Percentiles rank a stretch among this genome's conserved stretches.
These are phyloP conservation scores for Boletus rubescentipes DNA, from an alignment of 768 basidiomycete genomes.

Conservation along the genomic window DNA sequence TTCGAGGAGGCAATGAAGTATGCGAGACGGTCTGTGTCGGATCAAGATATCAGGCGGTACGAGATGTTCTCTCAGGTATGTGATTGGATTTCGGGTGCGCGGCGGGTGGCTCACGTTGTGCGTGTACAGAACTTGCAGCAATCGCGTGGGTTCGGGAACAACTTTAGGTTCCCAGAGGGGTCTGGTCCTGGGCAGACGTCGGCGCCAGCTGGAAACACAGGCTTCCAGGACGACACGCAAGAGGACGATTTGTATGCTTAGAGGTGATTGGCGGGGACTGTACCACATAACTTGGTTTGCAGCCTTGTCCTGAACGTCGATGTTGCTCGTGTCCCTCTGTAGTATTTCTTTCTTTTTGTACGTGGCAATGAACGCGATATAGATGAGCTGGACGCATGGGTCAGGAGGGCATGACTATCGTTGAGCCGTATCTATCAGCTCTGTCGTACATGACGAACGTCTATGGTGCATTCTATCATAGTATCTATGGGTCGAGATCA, in stretches of 20 bases:
- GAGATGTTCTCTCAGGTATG: constrained; percentile 95
- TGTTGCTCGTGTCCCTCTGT: constrained; percentile 2
- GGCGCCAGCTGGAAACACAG: constrained; percentile 62
- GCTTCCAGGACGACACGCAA: constrained; percentile 80
- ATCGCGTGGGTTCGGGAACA: constrained; percentile 88
- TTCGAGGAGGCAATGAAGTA: constrained; percentile 99
- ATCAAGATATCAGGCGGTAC: constrained; percentile 95
- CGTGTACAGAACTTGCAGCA: constrained; percentile 77
- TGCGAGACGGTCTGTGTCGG: constrained; percentile 94
- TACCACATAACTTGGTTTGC: too few species aligned
- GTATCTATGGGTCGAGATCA: not conserved
- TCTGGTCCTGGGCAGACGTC: constrained; percentile 36
- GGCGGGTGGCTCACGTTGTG: not conserved
- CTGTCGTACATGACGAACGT: too few species aligned
- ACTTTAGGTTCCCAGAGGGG: constrained; percentile 97
- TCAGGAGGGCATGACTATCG: too few species aligned
- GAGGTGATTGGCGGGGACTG: not conserved
- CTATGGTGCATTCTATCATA: not conserved
- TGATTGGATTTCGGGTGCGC: constrained; percentile 1
- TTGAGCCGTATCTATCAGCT: too few species aligned
- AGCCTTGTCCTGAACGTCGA: not conserved
- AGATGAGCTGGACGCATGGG: not conserved
- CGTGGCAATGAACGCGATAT: constrained; percentile 8
- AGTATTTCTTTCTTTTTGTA: constrained; percentile 1
- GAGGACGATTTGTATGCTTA: constrained; percentile 94